Percentiles rank a stretch among this genome's conserved stretches.
phyloP scores from a whole-genome alignment of 202 grass and related monocot genomes.

The Zizania palustris region DNA sequence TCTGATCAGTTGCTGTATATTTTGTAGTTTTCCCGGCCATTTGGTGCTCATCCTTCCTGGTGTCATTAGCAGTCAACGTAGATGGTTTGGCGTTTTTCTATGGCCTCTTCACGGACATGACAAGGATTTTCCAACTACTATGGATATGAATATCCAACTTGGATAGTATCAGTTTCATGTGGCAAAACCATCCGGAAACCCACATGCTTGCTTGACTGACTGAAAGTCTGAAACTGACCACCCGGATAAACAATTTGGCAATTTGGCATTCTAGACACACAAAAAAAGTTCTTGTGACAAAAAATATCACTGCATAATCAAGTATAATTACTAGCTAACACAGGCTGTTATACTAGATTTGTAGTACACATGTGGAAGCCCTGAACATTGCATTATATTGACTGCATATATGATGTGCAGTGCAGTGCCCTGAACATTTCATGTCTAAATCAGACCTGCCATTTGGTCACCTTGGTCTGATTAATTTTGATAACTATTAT shows the following conservation, averaged over 20 bases:
- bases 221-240: not conserved
- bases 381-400: slow-evolving; percentile 7
- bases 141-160: not conserved
- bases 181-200: not conserved
- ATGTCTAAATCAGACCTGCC: not conserved
- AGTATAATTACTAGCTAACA: not conserved
- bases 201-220: not conserved
- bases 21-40: not conserved
- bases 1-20: not conserved
- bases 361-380: not conserved
- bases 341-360: not conserved
- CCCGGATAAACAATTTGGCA: not conserved
- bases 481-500: too few species aligned
- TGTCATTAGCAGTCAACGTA: slow-evolving; percentile 27
- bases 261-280: not conserved
- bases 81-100: slow-evolving; percentile 20
- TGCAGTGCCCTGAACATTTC: slow-evolving; percentile 3
- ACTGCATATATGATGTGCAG: slow-evolving; percentile 28
- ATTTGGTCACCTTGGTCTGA: too few species aligned
- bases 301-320: not conserved
- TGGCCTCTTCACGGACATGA: slow-evolving; percentile 1
- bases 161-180: not conserved
- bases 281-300: not conserved
- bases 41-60: slow-evolving; percentile 8
- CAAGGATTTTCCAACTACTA: slow-evolving; percentile 38